Percentiles rank a stretch among this genome's conserved stretches.
Evolutionary conservation across 768 basidiomycete species (phyloP).

Genomic region (Boletus subcaerulescens): DNA sequence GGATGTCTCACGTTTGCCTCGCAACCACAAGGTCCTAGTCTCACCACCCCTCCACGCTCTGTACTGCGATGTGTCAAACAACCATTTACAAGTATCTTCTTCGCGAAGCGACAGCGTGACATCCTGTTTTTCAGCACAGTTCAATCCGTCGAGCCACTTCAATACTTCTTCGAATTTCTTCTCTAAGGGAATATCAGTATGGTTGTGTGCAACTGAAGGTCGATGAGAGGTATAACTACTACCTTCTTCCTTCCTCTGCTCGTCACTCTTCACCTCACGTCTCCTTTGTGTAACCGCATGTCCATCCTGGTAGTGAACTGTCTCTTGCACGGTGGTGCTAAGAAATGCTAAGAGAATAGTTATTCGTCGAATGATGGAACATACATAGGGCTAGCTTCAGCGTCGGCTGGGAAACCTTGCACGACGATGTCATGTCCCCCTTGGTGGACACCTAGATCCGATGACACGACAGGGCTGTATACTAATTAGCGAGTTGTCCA

Average conservation of each 20-base stretch:
- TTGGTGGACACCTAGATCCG: not conserved
- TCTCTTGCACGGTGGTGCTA: not conserved
- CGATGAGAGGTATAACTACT: not conserved
- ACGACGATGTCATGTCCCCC: no score
- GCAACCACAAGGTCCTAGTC: conserved; percentile 1
- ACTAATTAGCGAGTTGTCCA: not conserved
- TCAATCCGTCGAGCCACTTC: conserved; percentile 2
- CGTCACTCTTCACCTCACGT: not conserved
- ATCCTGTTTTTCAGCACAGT: conserved; percentile 5
- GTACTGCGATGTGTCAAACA: conserved; percentile 1
- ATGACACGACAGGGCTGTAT: not conserved
- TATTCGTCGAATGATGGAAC: not conserved
- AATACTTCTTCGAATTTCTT: not conserved
- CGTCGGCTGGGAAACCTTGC: no score
- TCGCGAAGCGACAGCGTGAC: not conserved
- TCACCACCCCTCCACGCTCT: not conserved
- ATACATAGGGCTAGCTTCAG: not conserved
- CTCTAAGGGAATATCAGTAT: not conserved
- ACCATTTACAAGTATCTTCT: conserved; percentile 1
- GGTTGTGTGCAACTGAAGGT: not conserved
- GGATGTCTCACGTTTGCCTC: not conserved
- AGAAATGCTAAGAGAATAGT: not conserved
- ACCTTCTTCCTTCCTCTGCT: not conserved
- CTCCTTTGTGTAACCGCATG: not conserved
- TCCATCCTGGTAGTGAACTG: not conserved